These are phyloP conservation scores for Pseudonectria foliicola DNA, from an alignment of 2,329 filamentous ascomycete genomes.

Conservation along the genomic window DNA sequence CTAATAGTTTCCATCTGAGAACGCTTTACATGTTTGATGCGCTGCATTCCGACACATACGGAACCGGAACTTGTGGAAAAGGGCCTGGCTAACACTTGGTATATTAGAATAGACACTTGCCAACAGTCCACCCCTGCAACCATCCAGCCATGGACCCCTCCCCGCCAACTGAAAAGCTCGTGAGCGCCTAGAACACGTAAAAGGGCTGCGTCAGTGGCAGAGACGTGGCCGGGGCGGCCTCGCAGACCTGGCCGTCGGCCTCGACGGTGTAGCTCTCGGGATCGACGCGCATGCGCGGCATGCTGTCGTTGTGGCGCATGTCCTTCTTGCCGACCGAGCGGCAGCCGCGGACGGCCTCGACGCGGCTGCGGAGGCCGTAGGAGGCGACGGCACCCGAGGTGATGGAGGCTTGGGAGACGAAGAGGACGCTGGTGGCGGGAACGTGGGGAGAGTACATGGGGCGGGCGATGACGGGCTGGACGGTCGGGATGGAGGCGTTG, in stretches of 20 bases:
- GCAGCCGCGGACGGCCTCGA: slow-evolving; percentile 74
- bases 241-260: slow-evolving; percentile 70
- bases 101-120: no score
- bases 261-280: slow-evolving; percentile 84
- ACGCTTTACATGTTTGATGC: no score
- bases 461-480: slow-evolving; percentile 75
- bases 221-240: slow-evolving; percentile 61
- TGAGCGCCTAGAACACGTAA: slow-evolving; percentile 58
- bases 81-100: no score
- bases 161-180: background rate
- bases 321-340: slow-evolving; percentile 70
- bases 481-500: slow-evolving; percentile 78
- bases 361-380: slow-evolving; percentile 70
- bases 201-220: slow-evolving; percentile 72
- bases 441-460: slow-evolving; percentile 79
- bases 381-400: slow-evolving; percentile 56
- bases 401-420: slow-evolving; percentile 71
- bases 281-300: slow-evolving; percentile 85
- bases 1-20: no score
- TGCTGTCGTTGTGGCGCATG: slow-evolving; percentile 82
- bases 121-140: no score
- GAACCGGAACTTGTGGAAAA: no score
- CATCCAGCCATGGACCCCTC: background rate
- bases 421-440: slow-evolving; percentile 68
- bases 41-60: no score